Evolutionary conservation across 1,284 basidiomycete species (phyloP), one percentile per base, ranked within the genome.

Genomic region (Ustilago tritici): DNA sequence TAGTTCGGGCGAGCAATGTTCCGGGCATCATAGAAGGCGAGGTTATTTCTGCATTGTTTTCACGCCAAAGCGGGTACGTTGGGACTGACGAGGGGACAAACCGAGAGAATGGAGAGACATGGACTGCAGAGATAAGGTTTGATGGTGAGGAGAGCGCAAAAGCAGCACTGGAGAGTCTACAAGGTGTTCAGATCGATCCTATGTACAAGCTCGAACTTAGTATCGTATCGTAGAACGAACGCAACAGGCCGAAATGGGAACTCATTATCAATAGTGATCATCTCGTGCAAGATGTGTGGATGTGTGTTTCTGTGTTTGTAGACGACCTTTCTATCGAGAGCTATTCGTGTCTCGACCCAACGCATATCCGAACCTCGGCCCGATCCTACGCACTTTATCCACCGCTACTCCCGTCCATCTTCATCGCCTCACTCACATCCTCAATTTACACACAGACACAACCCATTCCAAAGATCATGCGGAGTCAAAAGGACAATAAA

Each of bases 111-210:
- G 93, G 54, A 91, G 93, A 56, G 91, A 93, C 56, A 65, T 82
- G 71, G 82, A 70, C 49, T 4, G 62, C 71, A 8, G 19, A 50
- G 2, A 92, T 92, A 31, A 84, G 89, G 35, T 95, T 92, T 87
- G 92, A 94, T 80, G 90, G 90, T 7, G 87, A 91, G 6, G 90
- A 92, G 60, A 88, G 92, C 32, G 92, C 93, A n/a, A 87, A 90
- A 12, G 89, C 89, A 11, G 93, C 93, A 64, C 93, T 91, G 87
- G 90, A 92, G 63, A 93, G 92, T 8, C 85, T 95, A 72, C 89
- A 94, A 84, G 91, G 91, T 61, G 94, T 93, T 86, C 89, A 91
- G 41, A 87, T 95, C 70, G 93, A 93, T 88, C 92, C 92, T 80
- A 92, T 52, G 12, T 65, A 70, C 36, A 58, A 35, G 17, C 47